Evolutionary conservation across 495 filamentous ascomycete species (phyloP).

Genomic region (Annulohypoxylon moriforme): DNA sequence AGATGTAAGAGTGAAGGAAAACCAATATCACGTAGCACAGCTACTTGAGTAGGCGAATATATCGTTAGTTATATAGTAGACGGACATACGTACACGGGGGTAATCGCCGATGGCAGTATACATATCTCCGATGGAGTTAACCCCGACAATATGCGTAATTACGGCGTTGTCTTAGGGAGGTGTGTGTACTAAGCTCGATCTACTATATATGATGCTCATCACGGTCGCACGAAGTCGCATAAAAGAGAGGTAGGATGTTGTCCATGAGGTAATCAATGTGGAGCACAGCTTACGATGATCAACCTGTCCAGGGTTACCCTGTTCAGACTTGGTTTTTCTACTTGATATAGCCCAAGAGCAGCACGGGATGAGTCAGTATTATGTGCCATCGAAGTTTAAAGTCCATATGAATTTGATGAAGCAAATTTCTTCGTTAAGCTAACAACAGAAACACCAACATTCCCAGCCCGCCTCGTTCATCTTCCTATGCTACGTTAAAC

Average conservation of each 20-base stretch:
- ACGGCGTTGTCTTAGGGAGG: not conserved
- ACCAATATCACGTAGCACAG: not conserved
- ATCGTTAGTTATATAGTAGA: not conserved
- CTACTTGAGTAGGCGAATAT: not conserved
- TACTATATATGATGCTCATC: not conserved
- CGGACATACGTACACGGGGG: not conserved
- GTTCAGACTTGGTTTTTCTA: not conserved
- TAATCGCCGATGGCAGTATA: constrained; percentile 5
- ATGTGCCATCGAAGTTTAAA: no score
- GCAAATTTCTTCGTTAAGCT: no score
- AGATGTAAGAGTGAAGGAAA: not conserved
- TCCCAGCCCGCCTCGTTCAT: no score
- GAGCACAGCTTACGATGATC: no score
- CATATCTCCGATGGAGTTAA: constrained; percentile 23
- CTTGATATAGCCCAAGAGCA: not conserved
- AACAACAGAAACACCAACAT: no score
- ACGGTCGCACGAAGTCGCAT: not conserved
- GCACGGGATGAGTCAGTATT: not conserved
- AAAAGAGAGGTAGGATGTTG: not conserved
- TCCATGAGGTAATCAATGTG: no score
- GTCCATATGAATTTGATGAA: no score
- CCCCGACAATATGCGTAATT: constrained; percentile 23
- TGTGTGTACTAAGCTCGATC: not conserved
- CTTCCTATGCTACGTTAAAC: no score
- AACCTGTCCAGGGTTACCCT: no score